Conservation (phyloP, 164 flowering plant genomes). For the Litsea cubeba region DNA sequence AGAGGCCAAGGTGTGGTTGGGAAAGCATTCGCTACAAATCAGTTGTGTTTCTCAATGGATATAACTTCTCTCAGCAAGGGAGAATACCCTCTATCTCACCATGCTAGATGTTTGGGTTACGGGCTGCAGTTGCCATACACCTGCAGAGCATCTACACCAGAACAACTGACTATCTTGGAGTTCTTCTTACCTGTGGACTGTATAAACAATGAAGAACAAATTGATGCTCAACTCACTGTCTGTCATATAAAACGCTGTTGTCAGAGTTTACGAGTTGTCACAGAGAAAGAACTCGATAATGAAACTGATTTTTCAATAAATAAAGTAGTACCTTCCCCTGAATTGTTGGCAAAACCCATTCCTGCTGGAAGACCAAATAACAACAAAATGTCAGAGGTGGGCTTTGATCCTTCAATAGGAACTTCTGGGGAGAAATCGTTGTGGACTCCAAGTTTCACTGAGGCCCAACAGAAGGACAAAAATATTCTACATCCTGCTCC, state of each 20-base stretch:
- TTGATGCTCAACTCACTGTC: conserved; percentile 44
- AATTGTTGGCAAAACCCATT: conserved; percentile 4
- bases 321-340: conserved; percentile 29
- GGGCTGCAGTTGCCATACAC: conserved; percentile 65
- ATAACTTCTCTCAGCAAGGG: conserved; percentile 46
- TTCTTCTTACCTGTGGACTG: conserved; percentile 40
- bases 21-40: conserved; percentile 58
- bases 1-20: conserved; percentile 85
- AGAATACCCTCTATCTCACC: conserved; percentile 80
- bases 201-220: conserved; percentile 27
- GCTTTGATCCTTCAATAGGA: conserved; percentile 2
- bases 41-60: conserved; percentile 69
- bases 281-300: conserved; percentile 48
- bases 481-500: not conserved
- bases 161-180: conserved; percentile 48
- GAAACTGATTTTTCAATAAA: conserved; percentile 18
- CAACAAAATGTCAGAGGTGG: conserved; percentile 13
- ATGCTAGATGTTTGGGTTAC: conserved; percentile 62
- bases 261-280: conserved; percentile 37
- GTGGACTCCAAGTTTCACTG: conserved; percentile 17
- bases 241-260: conserved; percentile 38
- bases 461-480: conserved; percentile 25
- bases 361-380: conserved; percentile 4
- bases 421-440: conserved; percentile 28
- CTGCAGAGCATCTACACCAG: conserved; percentile 42